Percentiles rank a stretch among this genome's conserved stretches.
Evolutionary conservation across 768 basidiomycete genomes (phyloP).

Genomic region (Suillus subalutaceus): DNA sequence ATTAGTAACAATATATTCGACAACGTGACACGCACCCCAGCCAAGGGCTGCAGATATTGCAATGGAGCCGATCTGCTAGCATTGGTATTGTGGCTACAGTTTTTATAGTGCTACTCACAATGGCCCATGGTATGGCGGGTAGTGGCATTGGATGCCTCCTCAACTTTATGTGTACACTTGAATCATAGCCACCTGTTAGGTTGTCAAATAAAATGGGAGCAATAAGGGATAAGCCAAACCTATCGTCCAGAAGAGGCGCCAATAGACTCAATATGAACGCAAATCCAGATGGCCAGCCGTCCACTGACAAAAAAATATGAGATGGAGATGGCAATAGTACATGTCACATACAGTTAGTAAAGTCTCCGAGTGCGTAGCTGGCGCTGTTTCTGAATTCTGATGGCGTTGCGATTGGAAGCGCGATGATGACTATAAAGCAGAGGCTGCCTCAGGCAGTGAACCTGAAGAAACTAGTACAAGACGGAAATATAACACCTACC

Average conservation of each 20-base stretch:
- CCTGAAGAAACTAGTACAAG: not conserved
- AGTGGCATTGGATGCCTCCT: constrained; percentile 71
- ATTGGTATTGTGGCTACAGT: constrained; percentile 31
- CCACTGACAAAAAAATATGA: constrained; percentile 22
- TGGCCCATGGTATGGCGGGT: constrained; percentile 69
- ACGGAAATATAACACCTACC: constrained; percentile 23
- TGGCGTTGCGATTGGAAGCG: constrained; percentile 42
- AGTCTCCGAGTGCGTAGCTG: constrained; percentile 40
- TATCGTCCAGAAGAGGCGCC: constrained; percentile 40
- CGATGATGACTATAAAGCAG: constrained; percentile 39
- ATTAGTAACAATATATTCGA: not conserved
- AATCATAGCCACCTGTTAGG: constrained; percentile 44
- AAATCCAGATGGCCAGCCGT: constrained; percentile 47
- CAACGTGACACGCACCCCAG: constrained; percentile 45
- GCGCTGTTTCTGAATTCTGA: constrained; percentile 40
- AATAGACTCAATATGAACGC: constrained; percentile 46
- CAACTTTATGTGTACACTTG: constrained; percentile 68
- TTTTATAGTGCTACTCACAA: constrained; percentile 36
- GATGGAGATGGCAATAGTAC: constrained; percentile 14
- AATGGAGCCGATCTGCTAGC: constrained; percentile 45
- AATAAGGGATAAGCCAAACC: constrained; percentile 21
- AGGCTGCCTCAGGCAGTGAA: not conserved
- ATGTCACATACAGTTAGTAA: constrained; percentile 33
- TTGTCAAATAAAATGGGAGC: constrained; percentile 26
- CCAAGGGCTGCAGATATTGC: constrained; percentile 60